These are phyloP conservation scores for Venturiaceae sp. DNA, from an alignment of 2,329 filamentous ascomycete genomes.

Conservation along the genomic window DNA sequence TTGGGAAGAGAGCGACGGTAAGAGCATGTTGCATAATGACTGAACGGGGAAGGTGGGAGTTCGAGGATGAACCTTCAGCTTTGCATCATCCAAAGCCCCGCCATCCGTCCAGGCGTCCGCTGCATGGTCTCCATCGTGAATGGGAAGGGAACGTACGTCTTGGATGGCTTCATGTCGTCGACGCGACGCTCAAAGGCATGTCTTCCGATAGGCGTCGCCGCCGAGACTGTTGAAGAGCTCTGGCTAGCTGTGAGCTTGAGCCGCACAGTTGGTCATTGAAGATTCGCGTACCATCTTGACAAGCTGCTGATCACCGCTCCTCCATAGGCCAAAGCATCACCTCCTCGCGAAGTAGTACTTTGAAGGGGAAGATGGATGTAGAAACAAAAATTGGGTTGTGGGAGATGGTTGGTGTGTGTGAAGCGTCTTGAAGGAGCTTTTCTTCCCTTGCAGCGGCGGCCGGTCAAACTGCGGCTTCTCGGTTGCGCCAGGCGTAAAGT, in stretches of 20 bases:
- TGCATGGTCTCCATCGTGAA: conserved; percentile 67
- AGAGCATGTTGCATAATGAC: too few relatives aligned
- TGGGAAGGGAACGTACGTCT: conserved; percentile 61
- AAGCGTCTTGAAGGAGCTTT: too few relatives aligned
- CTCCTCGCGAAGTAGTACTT: background rate
- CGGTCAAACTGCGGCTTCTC: too few relatives aligned
- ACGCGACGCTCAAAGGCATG: conserved; percentile 73
- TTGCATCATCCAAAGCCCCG: too few relatives aligned
- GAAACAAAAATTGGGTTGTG: background rate
- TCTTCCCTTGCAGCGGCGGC: too few relatives aligned
- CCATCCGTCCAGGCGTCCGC: background rate
- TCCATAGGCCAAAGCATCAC: conserved; percentile 2
- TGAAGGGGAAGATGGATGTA: background rate
- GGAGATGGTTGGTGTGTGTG: background rate
- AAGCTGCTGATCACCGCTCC: background rate
- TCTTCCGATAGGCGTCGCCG: conserved; percentile 54
- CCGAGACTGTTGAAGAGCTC: conserved; percentile 60
- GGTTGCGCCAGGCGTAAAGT: too few relatives aligned
- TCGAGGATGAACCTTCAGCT: too few relatives aligned
- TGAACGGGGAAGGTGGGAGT: too few relatives aligned
- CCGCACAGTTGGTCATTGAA: conserved; percentile 8
- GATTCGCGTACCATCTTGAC: conserved; percentile 7
- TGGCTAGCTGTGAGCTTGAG: conserved; percentile 15
- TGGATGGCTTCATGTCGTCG: conserved; percentile 75
- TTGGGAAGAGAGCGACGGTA: background rate